Base-by-base conservation (phyloP, 1,284 basidiomycete species). In the Moesziomyces parantarcticus region DNA sequence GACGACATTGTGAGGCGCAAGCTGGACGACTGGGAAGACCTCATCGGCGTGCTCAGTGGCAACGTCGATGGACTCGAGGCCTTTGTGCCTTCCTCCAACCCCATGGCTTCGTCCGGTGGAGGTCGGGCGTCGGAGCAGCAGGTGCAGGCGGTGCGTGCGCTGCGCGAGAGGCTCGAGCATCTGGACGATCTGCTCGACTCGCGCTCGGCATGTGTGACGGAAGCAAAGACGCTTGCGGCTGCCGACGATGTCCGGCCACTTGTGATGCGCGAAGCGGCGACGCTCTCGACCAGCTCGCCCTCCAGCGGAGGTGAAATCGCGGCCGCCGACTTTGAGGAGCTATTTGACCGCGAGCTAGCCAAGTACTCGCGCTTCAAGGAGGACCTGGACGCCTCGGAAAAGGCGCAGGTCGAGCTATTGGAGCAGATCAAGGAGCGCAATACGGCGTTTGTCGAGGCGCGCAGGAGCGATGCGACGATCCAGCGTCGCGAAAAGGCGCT, bases 401-500 rank as follows among this genome's bases (percentile, higher is more conserved):
- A 84, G 61, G 88, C 88, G 73, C 93, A 96, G 78, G 87, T 88
- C 41, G 86, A 87, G 18, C 80, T 93, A 7, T 84, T 97, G 14
- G 86, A 88, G 14, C 86, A 88, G 36, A 89, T 97, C 75, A 87
- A 94, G 92, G 86, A 87, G 23, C 87, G 88, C 44, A 93, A 95
- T 78, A 88, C 89, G n/a, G 84, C 87, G 14, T 94, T 97, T 84
- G 78, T 95, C 10, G 87, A 89, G 42, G 92, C 93, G 2, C 87
- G 94, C 16, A 90, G 88, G 82, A 90, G 92, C 16, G 94, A 96
- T 78, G 88, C 89, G 0, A 86, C 87, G 16, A 88, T 94, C 9
- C 92, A 92, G 80, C 90, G 91, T 43, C 88, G 95, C n/a, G 92
- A 97, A 84, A 86, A 88, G 62, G 91, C 91, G 0, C 85, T 98